Base-by-base conservation (phyloP, 192 early-diverging fungal species). In the Allomyces javanicus region DNA sequence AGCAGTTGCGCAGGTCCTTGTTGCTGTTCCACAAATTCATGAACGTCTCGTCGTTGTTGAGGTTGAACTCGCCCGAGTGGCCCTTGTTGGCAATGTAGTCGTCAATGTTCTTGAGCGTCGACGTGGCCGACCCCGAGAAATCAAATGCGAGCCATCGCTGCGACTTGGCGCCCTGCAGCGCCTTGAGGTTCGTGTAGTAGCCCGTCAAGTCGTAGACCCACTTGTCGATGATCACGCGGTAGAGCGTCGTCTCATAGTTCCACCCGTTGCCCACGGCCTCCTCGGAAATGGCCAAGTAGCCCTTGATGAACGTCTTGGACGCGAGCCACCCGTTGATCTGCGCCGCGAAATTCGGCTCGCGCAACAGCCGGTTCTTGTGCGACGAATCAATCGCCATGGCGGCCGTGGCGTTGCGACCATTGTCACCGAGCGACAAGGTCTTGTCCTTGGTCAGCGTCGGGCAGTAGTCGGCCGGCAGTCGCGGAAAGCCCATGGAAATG, bases 161-260 rank as follows among this genome's bases (percentile, higher is more conserved):
- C 50, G 50, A 14, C 50, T 58, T 58, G 50, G 12, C 21, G 50
- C 17, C 12, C 17, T 14, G 21, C 50, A 21, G 50, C 50, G 50
- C 50, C 17, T 14, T n/a, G 17, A n/a, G 17, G 43, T 76, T 76
- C 62, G 77, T 70, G 62, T 88, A 79, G 70, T 91, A 91, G 33
- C 66, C 70, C 9, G 87, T 81, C 62, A 91, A 65, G 67, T 91
- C 89, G 64, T 83, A 91, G 27, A 91, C 78, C 66, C 85, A 77
- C 66, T 80, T 76, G 66, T 88, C 75, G 62, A 89, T 72, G 40
- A 89, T 84, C 62, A 84, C 85, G 73, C 79, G 82, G 62, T 73
- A 73, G 62, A 67, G 26, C 69, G 82, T 50, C 66, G 69, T 67
- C 61, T 75, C 62, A 33, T 73, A 67, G 64, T 69, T 10, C 64